These are phyloP conservation scores for Takakia lepidozioides DNA, from an alignment of 225 moss, liverwort and hornwort species.

Conservation along the genomic window DNA sequence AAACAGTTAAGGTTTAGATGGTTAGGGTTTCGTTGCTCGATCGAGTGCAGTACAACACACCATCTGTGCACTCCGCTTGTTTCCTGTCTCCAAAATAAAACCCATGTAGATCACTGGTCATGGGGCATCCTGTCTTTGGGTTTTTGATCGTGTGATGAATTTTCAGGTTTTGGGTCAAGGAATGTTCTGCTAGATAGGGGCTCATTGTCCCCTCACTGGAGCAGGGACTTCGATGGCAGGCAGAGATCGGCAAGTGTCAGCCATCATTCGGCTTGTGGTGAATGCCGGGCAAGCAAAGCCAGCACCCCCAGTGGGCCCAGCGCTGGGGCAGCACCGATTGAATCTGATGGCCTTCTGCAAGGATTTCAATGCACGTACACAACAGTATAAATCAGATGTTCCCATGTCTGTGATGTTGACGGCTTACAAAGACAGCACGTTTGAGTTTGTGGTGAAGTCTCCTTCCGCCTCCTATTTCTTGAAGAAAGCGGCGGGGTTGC, in stretches of 20 bases:
- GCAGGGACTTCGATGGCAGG: too few species aligned
- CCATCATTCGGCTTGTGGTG: constrained; percentile 77
- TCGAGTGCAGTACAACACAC: too few species aligned
- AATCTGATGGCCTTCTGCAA: constrained; percentile 97
- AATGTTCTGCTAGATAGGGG: too few species aligned
- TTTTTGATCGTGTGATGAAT: too few species aligned
- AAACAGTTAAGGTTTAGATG: too few species aligned
- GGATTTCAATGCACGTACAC: constrained; percentile 95
- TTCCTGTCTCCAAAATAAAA: too few species aligned
- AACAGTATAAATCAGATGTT: constrained; percentile 73
- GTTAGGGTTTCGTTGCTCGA: too few species aligned
- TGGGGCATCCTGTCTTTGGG: too few species aligned
- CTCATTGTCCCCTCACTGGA: too few species aligned
- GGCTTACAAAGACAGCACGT: constrained; percentile 78
- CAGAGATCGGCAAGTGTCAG: constrained; percentile 42
- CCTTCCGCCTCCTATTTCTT: constrained; percentile 78
- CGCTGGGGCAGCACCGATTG: constrained; percentile 79
- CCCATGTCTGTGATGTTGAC: constrained; percentile 91
- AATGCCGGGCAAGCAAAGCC: constrained; percentile 97
- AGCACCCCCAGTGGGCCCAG: constrained; percentile 88
- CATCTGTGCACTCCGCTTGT: too few species aligned
- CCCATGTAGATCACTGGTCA: too few species aligned
- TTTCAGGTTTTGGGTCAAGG: too few species aligned
- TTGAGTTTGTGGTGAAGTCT: constrained; percentile 78
- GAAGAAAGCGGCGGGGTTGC: constrained; percentile 86